These are phyloP conservation scores for Nitzschia sp. DNA, from an alignment of 108 stramenopile genomes.

Conservation along the genomic window DNA sequence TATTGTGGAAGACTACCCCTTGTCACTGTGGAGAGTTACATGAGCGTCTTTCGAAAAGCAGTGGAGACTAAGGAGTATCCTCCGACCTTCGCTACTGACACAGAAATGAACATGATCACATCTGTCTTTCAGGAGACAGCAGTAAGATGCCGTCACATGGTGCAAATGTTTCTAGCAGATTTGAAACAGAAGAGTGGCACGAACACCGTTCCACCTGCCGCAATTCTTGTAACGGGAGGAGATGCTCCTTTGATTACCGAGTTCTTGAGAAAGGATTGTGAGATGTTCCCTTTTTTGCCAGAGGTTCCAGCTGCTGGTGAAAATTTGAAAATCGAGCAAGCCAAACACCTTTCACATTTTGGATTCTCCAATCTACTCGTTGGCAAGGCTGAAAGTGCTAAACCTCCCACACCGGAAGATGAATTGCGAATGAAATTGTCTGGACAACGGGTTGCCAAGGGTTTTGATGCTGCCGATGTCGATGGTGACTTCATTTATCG, in stretches of 20 bases:
- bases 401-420: slow-evolving; percentile 10
- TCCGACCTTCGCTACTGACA: slow-evolving; percentile 47
- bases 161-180: slow-evolving; percentile 35
- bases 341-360: slow-evolving; percentile 53
- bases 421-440: slow-evolving; percentile 25
- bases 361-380: slow-evolving; percentile 42
- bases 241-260: slow-evolving; percentile 51
- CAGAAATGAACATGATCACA: slow-evolving; percentile 59
- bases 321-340: slow-evolving; percentile 30
- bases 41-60: slow-evolving; percentile 23
- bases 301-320: slow-evolving; percentile 1
- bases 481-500: slow-evolving; percentile 55
- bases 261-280: neutral
- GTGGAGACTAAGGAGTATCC: slow-evolving; percentile 38
- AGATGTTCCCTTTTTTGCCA: neutral
- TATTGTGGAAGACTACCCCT: slow-evolving; percentile 54
- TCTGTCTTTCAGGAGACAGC: slow-evolving; percentile 56
- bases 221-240: slow-evolving; percentile 59
- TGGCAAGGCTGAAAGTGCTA: slow-evolving; percentile 1
- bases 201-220: slow-evolving; percentile 2
- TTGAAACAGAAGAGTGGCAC: slow-evolving; percentile 3
- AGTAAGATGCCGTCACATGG: slow-evolving; percentile 41
- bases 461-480: slow-evolving; percentile 35
- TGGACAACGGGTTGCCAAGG: slow-evolving; percentile 60
- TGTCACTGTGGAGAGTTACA: slow-evolving; percentile 34